These are phyloP conservation scores for Neonectria punicea DNA, from an alignment of 2,329 filamentous ascomycete species.

Conservation along the genomic window DNA sequence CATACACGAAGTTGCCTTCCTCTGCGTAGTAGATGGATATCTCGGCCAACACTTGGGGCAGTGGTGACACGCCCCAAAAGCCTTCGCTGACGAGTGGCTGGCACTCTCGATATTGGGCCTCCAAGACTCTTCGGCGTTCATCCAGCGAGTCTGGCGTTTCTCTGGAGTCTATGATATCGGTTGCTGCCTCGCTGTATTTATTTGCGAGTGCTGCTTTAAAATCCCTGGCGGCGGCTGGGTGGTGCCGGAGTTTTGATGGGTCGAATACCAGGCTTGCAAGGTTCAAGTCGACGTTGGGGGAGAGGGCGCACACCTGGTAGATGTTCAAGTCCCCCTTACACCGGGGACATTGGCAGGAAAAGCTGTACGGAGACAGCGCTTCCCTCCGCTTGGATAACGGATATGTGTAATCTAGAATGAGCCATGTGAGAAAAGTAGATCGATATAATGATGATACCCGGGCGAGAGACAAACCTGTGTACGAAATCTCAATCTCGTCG, in stretches of 20 bases:
- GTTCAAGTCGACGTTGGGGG: slow-evolving; percentile 56
- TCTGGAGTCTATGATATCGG: slow-evolving; percentile 41
- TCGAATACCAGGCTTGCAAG: slow-evolving; percentile 57
- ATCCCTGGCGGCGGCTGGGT: slow-evolving; percentile 39
- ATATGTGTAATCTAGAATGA: slow-evolving; percentile 57
- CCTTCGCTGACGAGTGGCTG: slow-evolving; percentile 38
- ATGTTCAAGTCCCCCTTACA: slow-evolving; percentile 63
- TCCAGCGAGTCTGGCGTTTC: slow-evolving; percentile 39
- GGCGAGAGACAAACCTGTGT: slow-evolving; percentile 60
- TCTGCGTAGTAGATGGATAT: slow-evolving; percentile 58
- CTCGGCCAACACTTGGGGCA: slow-evolving; percentile 57
- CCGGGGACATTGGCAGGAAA: slow-evolving; percentile 61
- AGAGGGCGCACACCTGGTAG: slow-evolving; percentile 61
- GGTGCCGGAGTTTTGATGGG: slow-evolving; percentile 43
- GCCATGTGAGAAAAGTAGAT: slow-evolving; percentile 3
- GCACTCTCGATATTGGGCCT: slow-evolving; percentile 39
- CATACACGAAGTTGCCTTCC: slow-evolving; percentile 53
- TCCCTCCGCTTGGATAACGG: slow-evolving; percentile 55
- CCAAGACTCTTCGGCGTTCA: slow-evolving; percentile 38
- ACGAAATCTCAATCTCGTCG: slow-evolving; percentile 70
- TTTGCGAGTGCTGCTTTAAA: slow-evolving; percentile 31
- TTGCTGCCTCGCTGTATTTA: slow-evolving; percentile 40
- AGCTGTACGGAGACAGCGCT: slow-evolving; percentile 61
- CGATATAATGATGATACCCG: background rate
- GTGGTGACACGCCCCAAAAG: slow-evolving; percentile 62